These are phyloP conservation scores for Vigna unguiculata DNA, from an alignment of 306 rosid genomes.

Conservation along the genomic window DNA sequence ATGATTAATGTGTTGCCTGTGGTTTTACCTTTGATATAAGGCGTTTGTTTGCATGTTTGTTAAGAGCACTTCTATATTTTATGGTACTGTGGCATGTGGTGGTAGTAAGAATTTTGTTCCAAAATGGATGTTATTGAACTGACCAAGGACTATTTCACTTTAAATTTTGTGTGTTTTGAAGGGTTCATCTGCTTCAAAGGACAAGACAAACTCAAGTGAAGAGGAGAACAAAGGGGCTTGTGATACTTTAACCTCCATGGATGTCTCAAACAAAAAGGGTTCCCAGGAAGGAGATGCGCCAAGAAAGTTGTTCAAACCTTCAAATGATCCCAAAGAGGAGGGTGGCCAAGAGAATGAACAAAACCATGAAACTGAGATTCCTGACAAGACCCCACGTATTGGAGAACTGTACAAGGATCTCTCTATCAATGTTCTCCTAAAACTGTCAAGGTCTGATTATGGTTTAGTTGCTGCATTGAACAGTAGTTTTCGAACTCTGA, in stretches of 20 bases:
- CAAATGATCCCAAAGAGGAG: constrained; percentile 40
- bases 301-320: constrained; percentile 52
- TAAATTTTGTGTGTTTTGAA: constrained; percentile 57
- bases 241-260: constrained; percentile 33
- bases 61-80: background rate
- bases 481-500: constrained; percentile 57
- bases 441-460: constrained; percentile 74
- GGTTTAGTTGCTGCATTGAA: constrained; percentile 67
- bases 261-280: too few species aligned
- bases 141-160: constrained; percentile 37
- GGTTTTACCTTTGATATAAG: background rate
- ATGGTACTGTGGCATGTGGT: constrained; percentile 8
- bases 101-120: constrained; percentile 9
- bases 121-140: background rate
- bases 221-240: constrained; percentile 68
- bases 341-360: constrained; percentile 45
- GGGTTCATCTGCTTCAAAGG: constrained; percentile 63
- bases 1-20: constrained; percentile 17
- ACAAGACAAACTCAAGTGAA: constrained; percentile 60
- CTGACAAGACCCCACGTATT: constrained; percentile 54
- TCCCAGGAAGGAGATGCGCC: background rate
- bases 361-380: constrained; percentile 32
- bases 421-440: constrained; percentile 61
- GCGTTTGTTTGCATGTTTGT: constrained; percentile 1
- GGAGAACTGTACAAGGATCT: constrained; percentile 64